Conservation (phyloP, 495 filamentous ascomycete genomes). For the Tuber indicum region DNA sequence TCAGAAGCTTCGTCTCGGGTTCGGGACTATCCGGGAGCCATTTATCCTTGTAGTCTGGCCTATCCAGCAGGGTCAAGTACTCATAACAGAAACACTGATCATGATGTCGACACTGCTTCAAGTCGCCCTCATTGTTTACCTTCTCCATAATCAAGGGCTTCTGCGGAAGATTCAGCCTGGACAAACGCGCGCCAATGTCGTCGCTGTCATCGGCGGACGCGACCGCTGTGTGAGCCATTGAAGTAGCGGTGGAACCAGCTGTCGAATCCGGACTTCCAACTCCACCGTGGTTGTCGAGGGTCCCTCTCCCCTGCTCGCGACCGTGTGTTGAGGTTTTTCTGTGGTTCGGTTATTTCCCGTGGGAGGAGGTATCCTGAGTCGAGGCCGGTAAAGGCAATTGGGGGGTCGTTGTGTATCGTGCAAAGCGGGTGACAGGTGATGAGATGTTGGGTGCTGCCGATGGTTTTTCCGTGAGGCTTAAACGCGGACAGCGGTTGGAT, state of each 20-base stretch:
- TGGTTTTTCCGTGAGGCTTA: slow-evolving; percentile 37
- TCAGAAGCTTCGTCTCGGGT: slow-evolving; percentile 17
- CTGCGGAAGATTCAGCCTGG: slow-evolving; percentile 35
- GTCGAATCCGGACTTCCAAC: slow-evolving; percentile 1
- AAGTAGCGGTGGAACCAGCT: slow-evolving; percentile 11
- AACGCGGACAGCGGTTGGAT: slow-evolving; percentile 37
- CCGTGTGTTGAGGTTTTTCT: neutral
- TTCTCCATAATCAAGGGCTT: slow-evolving; percentile 39
- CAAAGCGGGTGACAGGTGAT: neutral
- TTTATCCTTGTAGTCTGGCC: slow-evolving; percentile 38
- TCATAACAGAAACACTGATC: slow-evolving; percentile 39
- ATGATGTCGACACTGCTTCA: slow-evolving; percentile 22
- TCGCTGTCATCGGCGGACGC: slow-evolving; percentile 35
- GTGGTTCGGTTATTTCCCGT: slow-evolving; percentile 7
- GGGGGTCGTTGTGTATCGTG: slow-evolving; percentile 2
- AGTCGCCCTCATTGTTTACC: slow-evolving; percentile 2
- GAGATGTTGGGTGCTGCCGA: slow-evolving; percentile 16
- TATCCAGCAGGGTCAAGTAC: slow-evolving; percentile 36
- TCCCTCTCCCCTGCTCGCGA: slow-evolving; percentile 6
- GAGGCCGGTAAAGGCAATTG: slow-evolving; percentile 10
- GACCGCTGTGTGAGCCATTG: slow-evolving; percentile 41
- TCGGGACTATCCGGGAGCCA: slow-evolving; percentile 41
- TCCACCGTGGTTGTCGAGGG: slow-evolving; percentile 3
- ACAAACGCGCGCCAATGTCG: slow-evolving; percentile 40
- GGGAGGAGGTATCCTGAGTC: slow-evolving; percentile 7